Evolutionary conservation across 2,329 filamentous ascomycete genomes (phyloP).

Genomic region (Endothia cerciana): DNA sequence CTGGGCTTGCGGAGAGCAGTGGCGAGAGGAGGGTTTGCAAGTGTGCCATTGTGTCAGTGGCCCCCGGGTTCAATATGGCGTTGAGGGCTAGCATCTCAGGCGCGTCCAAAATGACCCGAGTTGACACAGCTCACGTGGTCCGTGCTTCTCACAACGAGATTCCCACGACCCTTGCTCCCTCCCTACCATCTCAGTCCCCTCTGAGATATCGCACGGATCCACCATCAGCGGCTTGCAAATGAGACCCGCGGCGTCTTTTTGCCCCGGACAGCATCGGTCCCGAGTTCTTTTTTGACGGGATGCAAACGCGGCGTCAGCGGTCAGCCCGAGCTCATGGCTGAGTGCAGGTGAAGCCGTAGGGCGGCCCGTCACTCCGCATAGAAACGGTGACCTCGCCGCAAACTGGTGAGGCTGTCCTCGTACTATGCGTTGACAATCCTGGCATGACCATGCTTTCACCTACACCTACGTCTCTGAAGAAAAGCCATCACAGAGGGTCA

Average conservation of each 20-base stretch:
- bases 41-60: not conserved
- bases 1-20: conserved; percentile 31
- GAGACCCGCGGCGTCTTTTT: not conserved
- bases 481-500: not conserved
- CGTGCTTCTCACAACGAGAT: not conserved
- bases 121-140: not conserved
- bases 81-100: not conserved
- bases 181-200: not conserved
- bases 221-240: not conserved
- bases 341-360: not conserved
- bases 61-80: not conserved
- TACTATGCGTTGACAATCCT: not conserved
- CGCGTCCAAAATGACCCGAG: not conserved
- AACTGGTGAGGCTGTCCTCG: not conserved
- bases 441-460: not conserved
- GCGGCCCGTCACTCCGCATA: not conserved
- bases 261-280: not conserved
- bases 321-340: not conserved
- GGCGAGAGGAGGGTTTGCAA: not conserved
- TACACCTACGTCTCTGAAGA: not conserved
- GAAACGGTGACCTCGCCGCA: not conserved
- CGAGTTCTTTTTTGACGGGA: not conserved
- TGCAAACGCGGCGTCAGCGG: too few relatives aligned
- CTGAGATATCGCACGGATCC: not conserved
- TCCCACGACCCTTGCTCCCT: too few relatives aligned